Percentiles rank a stretch among this genome's conserved stretches.
Evolutionary conservation across 305 asterid genomes (phyloP).

Genomic region (Striga hermonthica): DNA sequence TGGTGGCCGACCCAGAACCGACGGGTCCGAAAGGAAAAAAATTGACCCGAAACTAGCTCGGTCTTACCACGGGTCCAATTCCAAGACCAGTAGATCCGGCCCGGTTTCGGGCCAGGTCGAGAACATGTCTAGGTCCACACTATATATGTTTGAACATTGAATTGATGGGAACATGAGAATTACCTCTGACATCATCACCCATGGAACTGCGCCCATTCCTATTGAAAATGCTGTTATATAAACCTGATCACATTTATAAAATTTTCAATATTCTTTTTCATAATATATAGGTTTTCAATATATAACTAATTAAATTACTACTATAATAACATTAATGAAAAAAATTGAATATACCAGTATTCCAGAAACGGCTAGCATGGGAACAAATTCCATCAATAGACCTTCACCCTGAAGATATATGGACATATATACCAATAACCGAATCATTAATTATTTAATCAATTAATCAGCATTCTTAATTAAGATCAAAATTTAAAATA

Average conservation of each 20-base stretch:
- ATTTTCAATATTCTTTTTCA: too few species aligned
- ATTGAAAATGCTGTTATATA: slow-evolving; percentile 69
- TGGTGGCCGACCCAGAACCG: too few species aligned
- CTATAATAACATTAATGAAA: too few species aligned
- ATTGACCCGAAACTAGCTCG: too few species aligned
- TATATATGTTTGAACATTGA: background rate
- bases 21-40: too few species aligned
- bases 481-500: too few species aligned
- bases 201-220: slow-evolving; percentile 91
- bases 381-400: slow-evolving; percentile 45
- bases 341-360: slow-evolving; percentile 49
- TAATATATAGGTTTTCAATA: too few species aligned
- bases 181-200: slow-evolving; percentile 99
- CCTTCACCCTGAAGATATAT: slow-evolving; percentile 48
- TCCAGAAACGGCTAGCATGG: slow-evolving; percentile 64
- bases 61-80: too few species aligned
- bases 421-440: slow-evolving; percentile 1
- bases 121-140: too few species aligned
- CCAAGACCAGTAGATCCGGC: too few species aligned
- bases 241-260: slow-evolving; percentile 45
- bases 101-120: too few species aligned
- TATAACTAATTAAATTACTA: too few species aligned
- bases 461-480: background rate
- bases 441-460: background rate
- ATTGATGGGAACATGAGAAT: background rate